Base-by-base conservation (phyloP, 805 yeast genomes). In the Candida caryicola region DNA sequence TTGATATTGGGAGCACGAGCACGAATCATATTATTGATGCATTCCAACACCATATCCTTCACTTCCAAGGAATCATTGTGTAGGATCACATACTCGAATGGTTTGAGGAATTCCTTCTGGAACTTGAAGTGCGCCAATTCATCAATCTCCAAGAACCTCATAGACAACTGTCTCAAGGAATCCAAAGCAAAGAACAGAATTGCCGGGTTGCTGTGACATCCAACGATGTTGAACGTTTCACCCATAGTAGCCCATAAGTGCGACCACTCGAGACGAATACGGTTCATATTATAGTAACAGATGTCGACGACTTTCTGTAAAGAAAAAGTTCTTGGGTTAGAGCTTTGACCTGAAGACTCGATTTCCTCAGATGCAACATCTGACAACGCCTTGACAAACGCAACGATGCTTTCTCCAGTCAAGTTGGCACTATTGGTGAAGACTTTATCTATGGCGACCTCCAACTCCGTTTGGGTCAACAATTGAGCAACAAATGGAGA, bases 201-300 rank as follows among this genome's bases (percentile, higher is more conserved):
- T 1, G 81, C 79, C 21, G 74, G 66, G 54, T 90, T 91, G 28
- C 78, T 63, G 55, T 86, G 85, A 41, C 95, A 81, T 2, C 95
- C 95, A 46, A 89, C 90, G 33, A 72, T 76, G 47, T 87, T 86
- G 66, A 93, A 93, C 30, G 86, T 85, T 41, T 77, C 85, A 12
- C 95, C 96, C 85, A 93, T 85, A 7, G 86, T 84, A 12, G 85
- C 77, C 99, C 99, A 93, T 42, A 93, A 71, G 38, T 87, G 91
- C 4, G 95, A 79, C 97, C 99, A 93, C 63, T 95, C 96, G 44
- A 93, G 81, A 60, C 96, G 79, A 51, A 93, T 90, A 69, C 99
- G 85, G 35, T 81, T 81, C 97, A 93, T 93, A 59, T 95, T 95
- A 69, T 95, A 93, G 62, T 93, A 91, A 63, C 97, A 91, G 30